Conservation (phyloP, 2,329 filamentous ascomycete species). For the Monilinia fructigena region DNA sequence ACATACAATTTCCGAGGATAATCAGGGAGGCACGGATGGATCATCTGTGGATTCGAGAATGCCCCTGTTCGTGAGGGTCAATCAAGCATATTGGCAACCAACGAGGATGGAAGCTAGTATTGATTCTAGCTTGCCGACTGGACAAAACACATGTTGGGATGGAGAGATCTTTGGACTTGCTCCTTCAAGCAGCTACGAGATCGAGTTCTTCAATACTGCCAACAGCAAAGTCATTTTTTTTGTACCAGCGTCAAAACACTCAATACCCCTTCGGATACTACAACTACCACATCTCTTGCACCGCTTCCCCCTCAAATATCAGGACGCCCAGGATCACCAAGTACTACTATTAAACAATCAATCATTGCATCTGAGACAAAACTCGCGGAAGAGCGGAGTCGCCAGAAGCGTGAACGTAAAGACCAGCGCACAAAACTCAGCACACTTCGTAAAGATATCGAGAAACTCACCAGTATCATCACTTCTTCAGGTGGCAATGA, state of each 20-base stretch:
- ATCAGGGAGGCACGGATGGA: constrained; percentile 35
- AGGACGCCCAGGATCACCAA: constrained; percentile 71
- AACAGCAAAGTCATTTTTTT: constrained; percentile 67
- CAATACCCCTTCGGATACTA: constrained; percentile 33
- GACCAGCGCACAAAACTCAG: constrained; percentile 71
- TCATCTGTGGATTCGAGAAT: constrained; percentile 64
- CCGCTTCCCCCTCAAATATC: constrained; percentile 53
- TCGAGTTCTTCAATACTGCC: constrained; percentile 70
- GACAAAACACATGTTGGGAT: constrained; percentile 60
- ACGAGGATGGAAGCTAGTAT: constrained; percentile 63
- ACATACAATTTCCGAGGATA: constrained; percentile 38
- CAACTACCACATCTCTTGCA: constrained; percentile 37
- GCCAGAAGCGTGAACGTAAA: constrained; percentile 68
- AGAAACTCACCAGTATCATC: constrained; percentile 64
- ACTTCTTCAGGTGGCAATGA: constrained; percentile 70
- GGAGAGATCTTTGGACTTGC: constrained; percentile 69
- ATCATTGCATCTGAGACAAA: constrained; percentile 71
- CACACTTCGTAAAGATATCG: constrained; percentile 69
- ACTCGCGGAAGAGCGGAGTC: constrained; percentile 65
- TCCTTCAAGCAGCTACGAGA: constrained; percentile 73
- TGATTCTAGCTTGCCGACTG: constrained; percentile 38
- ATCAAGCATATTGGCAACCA: constrained; percentile 77
- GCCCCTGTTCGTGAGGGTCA: constrained; percentile 76
- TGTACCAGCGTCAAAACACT: constrained; percentile 60
- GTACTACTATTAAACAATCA: constrained; percentile 73